phyloP scores from a whole-genome alignment of 768 basidiomycete species.

The Hebeloma cylindrosporum region DNA sequence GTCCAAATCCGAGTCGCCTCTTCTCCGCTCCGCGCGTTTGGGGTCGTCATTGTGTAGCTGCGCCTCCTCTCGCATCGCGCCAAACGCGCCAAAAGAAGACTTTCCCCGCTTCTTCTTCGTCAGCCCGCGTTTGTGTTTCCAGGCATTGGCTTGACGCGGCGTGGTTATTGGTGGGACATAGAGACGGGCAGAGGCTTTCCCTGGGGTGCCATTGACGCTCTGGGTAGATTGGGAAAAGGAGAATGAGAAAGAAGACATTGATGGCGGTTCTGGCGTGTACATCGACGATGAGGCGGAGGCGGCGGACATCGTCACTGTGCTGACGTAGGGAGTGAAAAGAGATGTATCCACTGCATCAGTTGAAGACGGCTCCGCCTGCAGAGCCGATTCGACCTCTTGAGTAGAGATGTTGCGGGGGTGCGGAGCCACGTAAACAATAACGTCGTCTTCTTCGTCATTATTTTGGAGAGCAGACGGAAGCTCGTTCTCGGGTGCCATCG shows the following conservation, averaged over 20 bases:
- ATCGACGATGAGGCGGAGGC: conserved; percentile 7
- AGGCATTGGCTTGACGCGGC: conserved; percentile 28
- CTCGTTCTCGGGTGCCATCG: conserved; percentile 15
- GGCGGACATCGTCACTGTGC: conserved; percentile 10
- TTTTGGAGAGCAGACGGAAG: conserved; percentile 20
- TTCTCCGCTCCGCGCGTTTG: conserved; percentile 50
- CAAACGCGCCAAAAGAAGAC: conserved; percentile 46
- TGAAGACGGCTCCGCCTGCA: background rate
- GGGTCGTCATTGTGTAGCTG: conserved; percentile 42
- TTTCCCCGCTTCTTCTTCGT: conserved; percentile 18
- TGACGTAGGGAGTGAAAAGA: conserved; percentile 24
- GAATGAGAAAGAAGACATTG: conserved; percentile 34
- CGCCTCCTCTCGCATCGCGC: conserved; percentile 57
- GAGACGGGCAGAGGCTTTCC: conserved; percentile 13
- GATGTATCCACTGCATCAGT: conserved; percentile 16
- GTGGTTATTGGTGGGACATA: conserved; percentile 26
- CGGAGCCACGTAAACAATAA: conserved; percentile 78
- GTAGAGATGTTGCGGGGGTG: conserved; percentile 47
- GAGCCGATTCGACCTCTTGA: conserved; percentile 2
- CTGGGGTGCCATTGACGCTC: conserved; percentile 7
- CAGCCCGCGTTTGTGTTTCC: conserved; percentile 21
- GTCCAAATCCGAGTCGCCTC: conserved; percentile 67
- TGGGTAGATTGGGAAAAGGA: conserved; percentile 18
- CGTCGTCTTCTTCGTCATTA: conserved; percentile 57
- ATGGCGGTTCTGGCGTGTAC: background rate